Evolutionary conservation across 1,139 yeast species (phyloP).

Genomic region (Hemisphaericaspora lyxosophila): DNA sequence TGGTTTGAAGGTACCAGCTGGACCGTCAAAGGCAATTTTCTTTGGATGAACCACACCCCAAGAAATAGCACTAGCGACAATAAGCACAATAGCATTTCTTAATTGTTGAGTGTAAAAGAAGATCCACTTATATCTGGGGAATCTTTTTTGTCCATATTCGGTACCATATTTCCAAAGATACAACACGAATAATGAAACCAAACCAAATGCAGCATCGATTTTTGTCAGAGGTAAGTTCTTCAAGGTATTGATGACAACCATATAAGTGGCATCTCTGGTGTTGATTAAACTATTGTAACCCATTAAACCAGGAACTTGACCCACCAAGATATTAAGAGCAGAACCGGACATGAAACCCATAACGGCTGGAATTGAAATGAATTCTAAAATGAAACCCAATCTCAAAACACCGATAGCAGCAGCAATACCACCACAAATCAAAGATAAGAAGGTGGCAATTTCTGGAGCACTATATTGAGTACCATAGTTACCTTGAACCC

Average conservation of each 20-base stretch:
- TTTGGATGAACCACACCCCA: conserved; percentile 77
- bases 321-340: conserved; percentile 75
- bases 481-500: conserved; percentile 46
- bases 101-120: conserved; percentile 74
- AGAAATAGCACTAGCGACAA: conserved; percentile 67
- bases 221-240: conserved; percentile 68
- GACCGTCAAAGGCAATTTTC: conserved; percentile 49
- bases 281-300: conserved; percentile 68
- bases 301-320: conserved; percentile 86
- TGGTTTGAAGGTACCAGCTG: conserved; percentile 31
- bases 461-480: conserved; percentile 54
- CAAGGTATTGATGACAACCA: conserved; percentile 68
- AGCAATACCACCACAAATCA: conserved; percentile 83
- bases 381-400: conserved; percentile 84
- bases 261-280: conserved; percentile 70
- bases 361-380: conserved; percentile 89
- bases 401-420: conserved; percentile 79
- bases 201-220: conserved; percentile 86
- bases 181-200: conserved; percentile 67
- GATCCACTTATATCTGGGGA: conserved; percentile 54
- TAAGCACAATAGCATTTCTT: conserved; percentile 78
- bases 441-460: conserved; percentile 77
- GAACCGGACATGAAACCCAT: conserved; percentile 96
- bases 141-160: conserved; percentile 61
- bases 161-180: conserved; percentile 63